Conservation (phyloP, 169 alveolate species). For the Plasmodium fragile region DNA sequence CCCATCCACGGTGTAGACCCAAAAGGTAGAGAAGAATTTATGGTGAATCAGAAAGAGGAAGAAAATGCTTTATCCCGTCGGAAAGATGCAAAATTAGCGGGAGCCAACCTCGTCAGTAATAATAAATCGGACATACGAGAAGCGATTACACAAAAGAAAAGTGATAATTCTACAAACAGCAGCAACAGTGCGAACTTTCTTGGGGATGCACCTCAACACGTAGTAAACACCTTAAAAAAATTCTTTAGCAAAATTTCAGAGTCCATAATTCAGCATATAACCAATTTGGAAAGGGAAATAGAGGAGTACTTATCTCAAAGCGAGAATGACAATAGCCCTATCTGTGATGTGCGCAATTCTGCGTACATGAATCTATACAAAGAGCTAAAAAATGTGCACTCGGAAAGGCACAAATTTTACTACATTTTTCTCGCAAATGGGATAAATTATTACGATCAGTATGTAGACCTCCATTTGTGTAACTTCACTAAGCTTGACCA, state of each 20-base stretch:
- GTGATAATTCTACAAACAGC: background rate
- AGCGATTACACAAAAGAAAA: background rate
- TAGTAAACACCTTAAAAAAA: constrained; percentile 14
- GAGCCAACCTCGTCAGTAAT: constrained; percentile 7
- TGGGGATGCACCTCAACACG: background rate
- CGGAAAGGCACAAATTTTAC: constrained; percentile 16
- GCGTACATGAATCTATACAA: constrained; percentile 44
- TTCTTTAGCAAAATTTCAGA: constrained; percentile 40
- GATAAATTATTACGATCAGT: constrained; percentile 42
- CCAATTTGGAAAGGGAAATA: constrained; percentile 56
- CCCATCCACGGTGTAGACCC: background rate
- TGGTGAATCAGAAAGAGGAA: background rate
- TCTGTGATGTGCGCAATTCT: constrained; percentile 24
- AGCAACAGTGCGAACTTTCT: background rate
- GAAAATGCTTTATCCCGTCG: background rate
- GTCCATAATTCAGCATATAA: constrained; percentile 46
- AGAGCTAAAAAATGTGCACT: constrained; percentile 37
- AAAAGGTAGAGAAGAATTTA: background rate
- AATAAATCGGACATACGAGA: background rate
- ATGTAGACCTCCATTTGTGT: constrained; percentile 69
- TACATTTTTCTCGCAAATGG: constrained; percentile 52
- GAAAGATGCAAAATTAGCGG: background rate
- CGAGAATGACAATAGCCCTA: background rate
- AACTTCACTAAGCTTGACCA: constrained; percentile 34
- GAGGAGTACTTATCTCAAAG: background rate